Base-by-base conservation (phyloP, 352 stramenopile species). In the Phytopythium helicoides region DNA sequence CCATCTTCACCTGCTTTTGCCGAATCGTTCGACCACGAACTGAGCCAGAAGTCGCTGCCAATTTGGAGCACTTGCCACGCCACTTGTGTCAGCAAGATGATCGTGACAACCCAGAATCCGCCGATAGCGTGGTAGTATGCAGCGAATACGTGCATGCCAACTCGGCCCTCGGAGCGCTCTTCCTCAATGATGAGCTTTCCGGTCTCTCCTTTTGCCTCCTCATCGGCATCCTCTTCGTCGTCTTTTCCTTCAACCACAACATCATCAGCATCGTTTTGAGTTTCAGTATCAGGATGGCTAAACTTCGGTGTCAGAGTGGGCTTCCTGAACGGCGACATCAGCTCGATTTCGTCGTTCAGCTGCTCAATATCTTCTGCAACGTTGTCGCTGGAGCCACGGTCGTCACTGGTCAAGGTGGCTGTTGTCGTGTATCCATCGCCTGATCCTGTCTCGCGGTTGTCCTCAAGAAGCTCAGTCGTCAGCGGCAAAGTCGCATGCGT, bases 11-110 rank as follows among this genome's bases (percentile, higher is more conserved):
- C 97, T 76, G 48, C 42, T 59, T n/a, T n/a, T n/a, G n/a, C n/a
- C n/a, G n/a, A n/a, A 34, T 81, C 54, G 15, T 47, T 73, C 1
- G 89, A 87, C 89, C 92, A 98, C 31, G 74, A 73, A 7, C 88
- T 88, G 10, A 98, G 59, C 84, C 89, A 71, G 63, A 91, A 98
- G 51, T 91, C 89, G 16, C 81, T 93, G 7, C 63, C 44, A n/a
- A 97, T 79, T 47, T 81, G 76, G 1, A 97, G 50, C 12, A 41
- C 64, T 53, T 98, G 87, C 56, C 84, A 93, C 7, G 76, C 23
- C 4, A 70, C 52, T 50, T 93, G 97, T 3, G 78, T 72, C 26
- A 76, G 40, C 18, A 86, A 35, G 12, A 86, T 53, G 11, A 73
- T 12, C 28, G 57, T 26, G 1, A 75, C 42, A 12, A 81, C 53